These are phyloP conservation scores for Pseudonectria foliicola DNA, from an alignment of 2,329 filamentous ascomycete species.

Conservation along the genomic window DNA sequence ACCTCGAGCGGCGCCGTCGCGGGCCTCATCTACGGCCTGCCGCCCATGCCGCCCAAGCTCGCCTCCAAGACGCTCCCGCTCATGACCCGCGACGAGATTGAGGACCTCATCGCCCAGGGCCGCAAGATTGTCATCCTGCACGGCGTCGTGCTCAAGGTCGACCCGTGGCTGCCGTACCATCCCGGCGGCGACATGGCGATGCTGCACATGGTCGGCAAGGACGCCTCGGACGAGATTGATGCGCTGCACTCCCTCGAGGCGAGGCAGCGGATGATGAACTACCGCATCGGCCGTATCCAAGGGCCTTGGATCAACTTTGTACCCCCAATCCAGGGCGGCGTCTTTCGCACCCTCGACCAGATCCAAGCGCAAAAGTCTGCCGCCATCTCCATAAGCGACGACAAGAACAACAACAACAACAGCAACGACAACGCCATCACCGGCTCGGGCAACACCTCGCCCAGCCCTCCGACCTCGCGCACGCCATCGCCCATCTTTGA, in stretches of 20 bases:
- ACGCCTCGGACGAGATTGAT: slow-evolving; percentile 91
- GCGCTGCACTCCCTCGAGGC: slow-evolving; percentile 82
- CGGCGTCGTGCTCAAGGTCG: slow-evolving; percentile 74
- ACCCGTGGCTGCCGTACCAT: slow-evolving; percentile 83
- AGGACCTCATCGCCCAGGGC: slow-evolving; percentile 77
- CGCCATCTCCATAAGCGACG: no score
- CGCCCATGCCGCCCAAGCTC: slow-evolving; percentile 7
- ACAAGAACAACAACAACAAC: no score
- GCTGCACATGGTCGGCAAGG: slow-evolving; percentile 84
- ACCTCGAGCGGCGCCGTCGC: neutral
- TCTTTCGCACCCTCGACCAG: slow-evolving; percentile 49
- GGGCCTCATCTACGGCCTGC: slow-evolving; percentile 8
- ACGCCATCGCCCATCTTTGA: slow-evolving; percentile 46
- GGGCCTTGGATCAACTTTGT: slow-evolving; percentile 81
- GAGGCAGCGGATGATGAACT: slow-evolving; percentile 67
- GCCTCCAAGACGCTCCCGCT: slow-evolving; percentile 27
- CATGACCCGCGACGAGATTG: slow-evolving; percentile 37
- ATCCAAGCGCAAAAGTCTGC: slow-evolving; percentile 29
- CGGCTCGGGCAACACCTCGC: slow-evolving; percentile 6
- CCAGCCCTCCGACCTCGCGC: slow-evolving; percentile 47
- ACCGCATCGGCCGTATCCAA: slow-evolving; percentile 75
- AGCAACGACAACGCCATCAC: slow-evolving; percentile 9
- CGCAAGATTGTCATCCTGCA: slow-evolving; percentile 75
- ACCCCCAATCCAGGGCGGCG: slow-evolving; percentile 85
- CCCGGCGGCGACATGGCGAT: slow-evolving; percentile 90